phyloP scores from a whole-genome alignment of 1,284 basidiomycete species.

The Ceratobasidium sp. region DNA sequence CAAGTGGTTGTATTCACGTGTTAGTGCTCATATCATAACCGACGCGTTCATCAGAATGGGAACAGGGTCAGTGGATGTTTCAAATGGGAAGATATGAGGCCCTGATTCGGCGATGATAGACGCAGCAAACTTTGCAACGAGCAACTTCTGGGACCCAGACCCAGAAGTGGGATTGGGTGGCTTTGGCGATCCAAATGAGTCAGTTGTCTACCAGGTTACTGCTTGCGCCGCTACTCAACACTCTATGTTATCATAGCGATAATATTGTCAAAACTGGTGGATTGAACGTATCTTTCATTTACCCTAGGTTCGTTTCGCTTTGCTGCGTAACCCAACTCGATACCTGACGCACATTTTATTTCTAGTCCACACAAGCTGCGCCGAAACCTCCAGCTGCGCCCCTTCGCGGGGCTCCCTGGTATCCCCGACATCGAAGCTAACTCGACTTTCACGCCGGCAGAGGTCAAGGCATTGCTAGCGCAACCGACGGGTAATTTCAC shows the following conservation, averaged over 20 bases:
- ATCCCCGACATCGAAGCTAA: neutral
- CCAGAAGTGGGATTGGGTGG: conserved; percentile 18
- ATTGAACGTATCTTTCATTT: conserved; percentile 16
- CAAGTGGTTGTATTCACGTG: neutral
- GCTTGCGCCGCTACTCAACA: neutral
- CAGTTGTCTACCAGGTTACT: neutral
- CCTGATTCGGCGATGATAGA: neutral
- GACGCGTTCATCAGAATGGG: conserved; percentile 7
- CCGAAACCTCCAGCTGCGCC: neutral
- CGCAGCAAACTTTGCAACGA: conserved; percentile 2
- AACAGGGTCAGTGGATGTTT: neutral
- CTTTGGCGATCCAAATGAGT: conserved; percentile 23
- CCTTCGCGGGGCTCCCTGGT: neutral
- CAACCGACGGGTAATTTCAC: conserved; percentile 16
- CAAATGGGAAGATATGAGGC: no score
- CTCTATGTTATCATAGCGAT: neutral
- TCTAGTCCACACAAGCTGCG: neutral
- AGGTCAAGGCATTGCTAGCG: neutral
- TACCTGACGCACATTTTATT: neutral
- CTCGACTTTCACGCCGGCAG: neutral
- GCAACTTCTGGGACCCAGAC: conserved; percentile 14
- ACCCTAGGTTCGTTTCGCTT: conserved; percentile 17
- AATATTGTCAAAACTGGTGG: conserved; percentile 15
- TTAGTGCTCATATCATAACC: neutral
- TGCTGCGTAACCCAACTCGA: no score